Percentiles rank a stretch among this genome's conserved stretches.
These are phyloP conservation scores for Tremellales sp. DNA, from an alignment of 1,284 basidiomycete genomes.

Conservation along the genomic window DNA sequence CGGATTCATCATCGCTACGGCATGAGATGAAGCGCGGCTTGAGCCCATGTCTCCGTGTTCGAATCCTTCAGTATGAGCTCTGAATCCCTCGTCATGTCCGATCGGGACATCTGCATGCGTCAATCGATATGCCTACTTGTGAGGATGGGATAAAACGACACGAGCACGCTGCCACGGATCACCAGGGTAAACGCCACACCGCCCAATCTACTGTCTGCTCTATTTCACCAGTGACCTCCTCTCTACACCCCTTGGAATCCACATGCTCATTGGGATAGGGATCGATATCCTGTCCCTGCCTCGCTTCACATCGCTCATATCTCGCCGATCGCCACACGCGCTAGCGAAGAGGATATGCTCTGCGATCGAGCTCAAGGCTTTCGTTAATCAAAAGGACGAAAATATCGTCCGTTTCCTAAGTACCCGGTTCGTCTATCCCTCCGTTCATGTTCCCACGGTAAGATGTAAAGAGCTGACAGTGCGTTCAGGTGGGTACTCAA, in stretches of 20 bases:
- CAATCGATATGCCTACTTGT: too few relatives aligned
- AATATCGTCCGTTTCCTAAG: conserved; percentile 5
- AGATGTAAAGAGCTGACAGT: too few relatives aligned
- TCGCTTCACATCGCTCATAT: conserved; percentile 59
- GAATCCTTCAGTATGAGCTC: too few relatives aligned
- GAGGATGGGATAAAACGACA: too few relatives aligned
- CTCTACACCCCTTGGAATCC: not conserved
- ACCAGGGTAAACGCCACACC: too few relatives aligned
- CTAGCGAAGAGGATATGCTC: conserved; percentile 65
- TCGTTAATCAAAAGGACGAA: conserved; percentile 5
- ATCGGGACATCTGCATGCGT: too few relatives aligned
- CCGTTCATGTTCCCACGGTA: too few relatives aligned
- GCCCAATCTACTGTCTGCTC: not conserved
- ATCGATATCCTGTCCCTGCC: conserved; percentile 70
- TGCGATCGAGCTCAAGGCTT: conserved; percentile 18
- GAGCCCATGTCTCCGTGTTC: too few relatives aligned
- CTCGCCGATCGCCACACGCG: conserved; percentile 51
- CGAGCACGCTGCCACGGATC: too few relatives aligned
- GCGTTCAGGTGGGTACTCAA: conserved; percentile 70
- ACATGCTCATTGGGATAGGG: conserved; percentile 68
- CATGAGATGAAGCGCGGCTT: too few relatives aligned
- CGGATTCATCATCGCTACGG: too few relatives aligned
- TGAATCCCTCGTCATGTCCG: too few relatives aligned
- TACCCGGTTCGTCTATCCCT: conserved; percentile 11
- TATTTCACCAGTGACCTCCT: not conserved